Evolutionary conservation across 2,329 filamentous ascomycete genomes (phyloP).

Genomic region (Davidsoniella neocaledoniae): DNA sequence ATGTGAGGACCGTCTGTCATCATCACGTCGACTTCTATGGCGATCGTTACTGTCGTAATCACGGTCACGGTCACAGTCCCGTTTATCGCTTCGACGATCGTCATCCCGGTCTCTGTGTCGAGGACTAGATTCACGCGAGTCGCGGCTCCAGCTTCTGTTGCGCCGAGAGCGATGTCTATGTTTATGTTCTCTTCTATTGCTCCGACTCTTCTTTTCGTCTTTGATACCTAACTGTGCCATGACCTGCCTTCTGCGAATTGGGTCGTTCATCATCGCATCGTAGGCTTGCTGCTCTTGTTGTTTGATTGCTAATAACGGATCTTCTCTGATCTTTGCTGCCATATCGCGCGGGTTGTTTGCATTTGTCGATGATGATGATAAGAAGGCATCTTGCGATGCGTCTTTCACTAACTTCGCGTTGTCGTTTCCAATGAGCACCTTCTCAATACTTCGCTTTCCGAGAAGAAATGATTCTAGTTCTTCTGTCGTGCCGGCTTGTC

Average conservation of each 20-base stretch:
- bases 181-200: constrained; percentile 16
- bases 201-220: constrained; percentile 22
- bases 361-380: constrained; percentile 36
- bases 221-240: constrained; percentile 45
- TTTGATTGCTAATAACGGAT: constrained; percentile 86
- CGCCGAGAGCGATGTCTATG: constrained; percentile 5
- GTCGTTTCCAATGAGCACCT: constrained; percentile 60
- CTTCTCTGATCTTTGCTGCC: constrained; percentile 71
- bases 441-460: constrained; percentile 83
- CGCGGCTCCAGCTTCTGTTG: constrained; percentile 6
- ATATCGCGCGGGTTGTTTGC: constrained; percentile 65
- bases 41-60: constrained; percentile 3
- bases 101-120: not conserved
- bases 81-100: constrained; percentile 5
- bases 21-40: not conserved
- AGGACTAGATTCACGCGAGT: constrained; percentile 7
- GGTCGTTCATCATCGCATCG: constrained; percentile 64
- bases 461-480: constrained; percentile 89
- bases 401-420: constrained; percentile 67
- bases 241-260: constrained; percentile 48
- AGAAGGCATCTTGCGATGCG: constrained; percentile 39
- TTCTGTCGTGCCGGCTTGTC: constrained; percentile 60
- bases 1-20: not conserved
- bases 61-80: not conserved
- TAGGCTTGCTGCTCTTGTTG: constrained; percentile 74